These are phyloP conservation scores for Bigelowiella natans DNA, from an alignment of 78 protist genomes.

Conservation along the genomic window DNA sequence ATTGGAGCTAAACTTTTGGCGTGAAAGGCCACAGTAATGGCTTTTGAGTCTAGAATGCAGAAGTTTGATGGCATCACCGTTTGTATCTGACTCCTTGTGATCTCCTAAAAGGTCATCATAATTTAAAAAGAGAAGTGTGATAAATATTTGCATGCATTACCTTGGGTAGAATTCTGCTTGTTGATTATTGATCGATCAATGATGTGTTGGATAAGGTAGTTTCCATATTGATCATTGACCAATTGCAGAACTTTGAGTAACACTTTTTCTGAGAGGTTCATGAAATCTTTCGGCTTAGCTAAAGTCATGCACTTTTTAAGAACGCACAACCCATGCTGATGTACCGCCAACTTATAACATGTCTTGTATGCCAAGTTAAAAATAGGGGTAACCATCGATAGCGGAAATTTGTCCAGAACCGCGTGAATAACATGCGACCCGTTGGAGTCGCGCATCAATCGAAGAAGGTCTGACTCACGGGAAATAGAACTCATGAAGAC, in stretches of 20 bases:
- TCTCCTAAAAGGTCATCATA: no score
- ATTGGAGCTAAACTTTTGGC: neutral
- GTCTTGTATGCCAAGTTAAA: neutral
- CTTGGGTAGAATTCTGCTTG: no score
- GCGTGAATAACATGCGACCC: slow-evolving; percentile 2
- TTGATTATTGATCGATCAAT: neutral
- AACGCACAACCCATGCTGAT: neutral
- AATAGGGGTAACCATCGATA: neutral
- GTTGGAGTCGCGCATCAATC: neutral
- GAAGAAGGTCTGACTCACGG: neutral
- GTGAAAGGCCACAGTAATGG: neutral
- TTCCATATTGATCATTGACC: neutral
- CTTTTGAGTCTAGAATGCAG: neutral
- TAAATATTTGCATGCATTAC: no score
- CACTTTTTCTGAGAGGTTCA: neutral
- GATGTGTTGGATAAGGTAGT: slow-evolving; percentile 1
- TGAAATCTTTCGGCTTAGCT: neutral
- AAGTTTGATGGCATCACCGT: neutral
- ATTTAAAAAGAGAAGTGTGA: no score
- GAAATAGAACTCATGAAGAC: neutral
- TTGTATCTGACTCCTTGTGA: no score
- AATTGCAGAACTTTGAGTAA: neutral
- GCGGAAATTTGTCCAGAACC: neutral
- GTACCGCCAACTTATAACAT: neutral
- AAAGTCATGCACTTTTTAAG: neutral